Base-by-base conservation (phyloP, 1,284 basidiomycete species). In the Phenoliferia sp. region DNA sequence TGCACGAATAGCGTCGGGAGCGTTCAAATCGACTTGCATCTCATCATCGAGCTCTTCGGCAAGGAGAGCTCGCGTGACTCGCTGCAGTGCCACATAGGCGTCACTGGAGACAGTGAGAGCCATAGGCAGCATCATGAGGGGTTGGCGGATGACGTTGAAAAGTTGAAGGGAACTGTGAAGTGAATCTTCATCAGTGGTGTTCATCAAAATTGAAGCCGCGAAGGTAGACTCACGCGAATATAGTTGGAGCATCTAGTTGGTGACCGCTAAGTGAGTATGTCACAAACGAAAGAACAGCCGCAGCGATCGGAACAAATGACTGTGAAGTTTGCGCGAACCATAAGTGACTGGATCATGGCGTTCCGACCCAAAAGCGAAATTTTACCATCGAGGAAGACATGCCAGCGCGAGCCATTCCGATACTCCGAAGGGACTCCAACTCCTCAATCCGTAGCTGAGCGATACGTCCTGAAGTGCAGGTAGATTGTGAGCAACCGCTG, bases 371-470 rank as follows among this genome's bases (percentile, higher is more conserved):
- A n/a, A n/a, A n/a, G n/a, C n/a, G n/a, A 44, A 44, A 44, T 44
- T 26, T 9, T 5, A 52, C 48, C 62, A 63, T 63, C 19, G 62
- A 0, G 76, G 71, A 62, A 35, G 62, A 75, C 68, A 79, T 88
- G 2, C 83, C 84, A 0, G 86, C 86, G 61, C 84, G 84, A 28
- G 85, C 83, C 63, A 86, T 80, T 55, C 87, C 82, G 58, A 89
- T 87, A 71, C 80, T 82, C 48, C 84, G 79, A 12, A 87, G 81
- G 0, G 83, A 84, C 15, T 82, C 85, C 54, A 93, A 86, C 79
- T 96, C 94, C 72, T 85, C 84, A 54, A 80, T 82, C 61, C 93
- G 85, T 74, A 89, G 87, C 34, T 85, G 84, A 34, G 84, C 83
- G 54, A 52, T 52, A 7, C 17, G 5, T n/a, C n/a, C n/a, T n/a